Conservation (phyloP, 176 grass and related monocot species). For the Tuctoria greenei region DNA sequence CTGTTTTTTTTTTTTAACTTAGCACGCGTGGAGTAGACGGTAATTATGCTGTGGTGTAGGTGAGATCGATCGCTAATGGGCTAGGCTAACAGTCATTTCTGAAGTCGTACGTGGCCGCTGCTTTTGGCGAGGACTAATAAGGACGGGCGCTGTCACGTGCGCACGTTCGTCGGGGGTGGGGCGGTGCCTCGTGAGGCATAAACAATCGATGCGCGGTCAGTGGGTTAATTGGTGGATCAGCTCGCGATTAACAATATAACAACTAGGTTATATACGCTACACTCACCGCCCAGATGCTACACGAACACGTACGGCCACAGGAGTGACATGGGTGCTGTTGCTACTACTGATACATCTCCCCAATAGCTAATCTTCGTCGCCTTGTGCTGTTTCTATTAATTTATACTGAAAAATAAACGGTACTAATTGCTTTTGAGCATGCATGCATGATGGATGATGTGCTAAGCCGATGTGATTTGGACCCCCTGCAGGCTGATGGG, state of each 20-base stretch:
- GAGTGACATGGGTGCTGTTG: background rate
- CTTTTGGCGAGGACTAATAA: slow-evolving; percentile 23
- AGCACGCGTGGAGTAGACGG: slow-evolving; percentile 24
- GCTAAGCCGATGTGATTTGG: slow-evolving; percentile 45
- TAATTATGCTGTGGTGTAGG: slow-evolving; percentile 20
- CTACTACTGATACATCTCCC: background rate
- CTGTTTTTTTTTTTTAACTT: background rate
- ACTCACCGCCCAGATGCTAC: background rate
- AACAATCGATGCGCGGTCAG: slow-evolving; percentile 46
- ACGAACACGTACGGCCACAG: background rate
- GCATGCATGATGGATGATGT: slow-evolving; percentile 1
- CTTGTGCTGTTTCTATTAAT: background rate
- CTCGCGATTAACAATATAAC: slow-evolving; percentile 1
- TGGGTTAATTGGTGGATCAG: slow-evolving; percentile 40
- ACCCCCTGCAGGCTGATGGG: slow-evolving; percentile 91
- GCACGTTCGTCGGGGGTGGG: slow-evolving; percentile 47
- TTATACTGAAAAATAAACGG: background rate
- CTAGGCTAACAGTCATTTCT: slow-evolving; percentile 14
- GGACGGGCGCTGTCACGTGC: slow-evolving; percentile 46
- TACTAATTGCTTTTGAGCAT: slow-evolving; percentile 19
- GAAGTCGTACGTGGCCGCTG: slow-evolving; percentile 24
- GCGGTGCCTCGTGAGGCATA: slow-evolving; percentile 65
- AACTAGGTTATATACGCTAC: slow-evolving; percentile 22
- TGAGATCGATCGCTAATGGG: background rate
- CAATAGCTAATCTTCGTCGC: background rate